Evolutionary conservation across 768 basidiomycete genomes (phyloP), one percentile per base, ranked within the genome.

Genomic region (Leucosporidium scottii): DNA sequence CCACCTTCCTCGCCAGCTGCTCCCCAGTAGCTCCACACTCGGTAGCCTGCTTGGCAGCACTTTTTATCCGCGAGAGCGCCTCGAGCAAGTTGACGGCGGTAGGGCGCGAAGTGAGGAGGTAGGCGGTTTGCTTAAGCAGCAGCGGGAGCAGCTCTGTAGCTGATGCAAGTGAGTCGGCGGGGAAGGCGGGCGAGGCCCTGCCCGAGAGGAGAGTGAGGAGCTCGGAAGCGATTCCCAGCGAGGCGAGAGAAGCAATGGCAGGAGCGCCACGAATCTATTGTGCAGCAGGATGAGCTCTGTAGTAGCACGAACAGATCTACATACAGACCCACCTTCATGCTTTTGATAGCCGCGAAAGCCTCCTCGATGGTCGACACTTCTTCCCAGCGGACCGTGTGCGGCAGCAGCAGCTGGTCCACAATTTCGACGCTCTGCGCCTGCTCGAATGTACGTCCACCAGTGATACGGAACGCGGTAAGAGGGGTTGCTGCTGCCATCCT

Each of bases 71-170:
- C 25, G 86, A 83, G 56, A 86, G 90, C 10, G 91, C 92, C 55
- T 87, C 88, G 17, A 90, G 86, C 27, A 98, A 87, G 79, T 98
- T 98, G 73, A 98, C 93, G 9, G 93, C 93, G 0, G 93, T 98
- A 21, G 94, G 93, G n/a, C 93, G 85, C 3, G 93, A 88, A 2
- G 87, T 90, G 77, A 84, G 86, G 18, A 98, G 83, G 78, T 85
- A 87, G 50, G 85, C 83, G 56, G 93, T 82, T 53, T 85, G 81
- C 0, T 82, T 81, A 50, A 81, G 75, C 69, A 93, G 77, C 77
- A 89, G 81, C 0, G 77, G 77, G 60, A 81, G 79, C 34, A 96
- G 80, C 3, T 81, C 77, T 3, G 79, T 77, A 0, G 83, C 78
- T 4, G 81, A 74, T 25, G 61, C 18, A 59, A 69, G 71, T 31